A percentile compares a stretch with the other conserved stretches of the same genome.
phyloP scores from a whole-genome alignment of 163 green algal genomes.

The Scenedesmus sp. region DNA sequence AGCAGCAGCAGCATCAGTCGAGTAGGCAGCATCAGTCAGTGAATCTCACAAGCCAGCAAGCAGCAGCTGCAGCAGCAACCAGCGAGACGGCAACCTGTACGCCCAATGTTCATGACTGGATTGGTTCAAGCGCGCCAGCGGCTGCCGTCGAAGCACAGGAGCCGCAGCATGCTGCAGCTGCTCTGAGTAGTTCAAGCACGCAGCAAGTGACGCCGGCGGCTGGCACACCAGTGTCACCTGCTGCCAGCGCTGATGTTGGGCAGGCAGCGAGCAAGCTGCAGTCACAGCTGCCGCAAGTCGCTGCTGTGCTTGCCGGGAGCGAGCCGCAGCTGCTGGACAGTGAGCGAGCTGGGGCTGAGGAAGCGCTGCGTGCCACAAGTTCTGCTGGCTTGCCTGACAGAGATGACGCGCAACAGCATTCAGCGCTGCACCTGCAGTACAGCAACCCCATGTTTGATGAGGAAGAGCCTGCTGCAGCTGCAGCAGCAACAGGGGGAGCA shows the following conservation, averaged over 20 bases:
- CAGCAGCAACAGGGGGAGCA: neutral
- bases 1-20: neutral
- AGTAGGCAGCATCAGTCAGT: neutral
- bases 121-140: neutral
- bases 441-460: conserved; percentile 15
- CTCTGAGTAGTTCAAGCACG: neutral
- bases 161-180: neutral
- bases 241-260: neutral
- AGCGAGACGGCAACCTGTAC: neutral
- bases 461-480: neutral
- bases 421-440: conserved; percentile 1
- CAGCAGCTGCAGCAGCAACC: neutral
- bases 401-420: neutral
- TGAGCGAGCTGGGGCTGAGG: too few species aligned
- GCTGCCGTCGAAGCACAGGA: neutral
- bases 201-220: neutral
- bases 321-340: too few species aligned
- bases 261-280: neutral
- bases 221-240: neutral
- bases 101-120: neutral
- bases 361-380: too few species aligned
- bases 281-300: too few species aligned
- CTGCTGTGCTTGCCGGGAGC: too few species aligned
- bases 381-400: neutral
- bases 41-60: neutral